Evolutionary conservation across 192 early-diverging fungal genomes (phyloP).

Genomic region (Entomortierella parvispora): DNA sequence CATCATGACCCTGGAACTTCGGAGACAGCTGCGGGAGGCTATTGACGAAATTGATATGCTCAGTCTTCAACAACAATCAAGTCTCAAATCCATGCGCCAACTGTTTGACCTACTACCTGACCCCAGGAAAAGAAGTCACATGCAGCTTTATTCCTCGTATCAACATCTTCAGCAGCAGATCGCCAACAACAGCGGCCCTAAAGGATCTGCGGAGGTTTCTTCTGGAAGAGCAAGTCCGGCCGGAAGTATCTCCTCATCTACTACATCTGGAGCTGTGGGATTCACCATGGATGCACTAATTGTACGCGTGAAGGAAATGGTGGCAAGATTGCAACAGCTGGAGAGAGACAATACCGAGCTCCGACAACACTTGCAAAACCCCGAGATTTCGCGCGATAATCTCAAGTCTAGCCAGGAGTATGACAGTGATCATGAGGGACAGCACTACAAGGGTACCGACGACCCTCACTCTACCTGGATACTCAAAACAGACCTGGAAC

Average conservation of each 20-base stretch:
- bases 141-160: slow-evolving; percentile 20
- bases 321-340: slow-evolving; percentile 13
- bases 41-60: slow-evolving; percentile 42
- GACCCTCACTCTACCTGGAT: slow-evolving; percentile 16
- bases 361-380: not conserved
- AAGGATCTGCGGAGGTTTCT: not conserved
- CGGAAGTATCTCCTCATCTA: slow-evolving; percentile 1
- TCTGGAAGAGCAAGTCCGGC: slow-evolving; percentile 9
- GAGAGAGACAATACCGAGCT: slow-evolving; percentile 25
- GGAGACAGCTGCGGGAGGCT: slow-evolving; percentile 35
- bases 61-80: slow-evolving; percentile 33
- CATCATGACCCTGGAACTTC: slow-evolving; percentile 2
- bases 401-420: not conserved
- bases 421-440: not conserved
- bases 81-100: slow-evolving; percentile 36
- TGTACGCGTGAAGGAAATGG: slow-evolving; percentile 27
- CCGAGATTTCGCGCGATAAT: not conserved
- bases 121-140: slow-evolving; percentile 24
- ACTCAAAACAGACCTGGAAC: slow-evolving; percentile 33
- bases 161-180: slow-evolving; percentile 28
- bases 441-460: not conserved
- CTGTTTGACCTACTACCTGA: slow-evolving; percentile 43
- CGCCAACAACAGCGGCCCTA: not conserved
- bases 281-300: slow-evolving; percentile 48
- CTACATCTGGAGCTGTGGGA: slow-evolving; percentile 8